Conservation (phyloP, 768 basidiomycete species). For the Kwoniella dejecticola region DNA sequence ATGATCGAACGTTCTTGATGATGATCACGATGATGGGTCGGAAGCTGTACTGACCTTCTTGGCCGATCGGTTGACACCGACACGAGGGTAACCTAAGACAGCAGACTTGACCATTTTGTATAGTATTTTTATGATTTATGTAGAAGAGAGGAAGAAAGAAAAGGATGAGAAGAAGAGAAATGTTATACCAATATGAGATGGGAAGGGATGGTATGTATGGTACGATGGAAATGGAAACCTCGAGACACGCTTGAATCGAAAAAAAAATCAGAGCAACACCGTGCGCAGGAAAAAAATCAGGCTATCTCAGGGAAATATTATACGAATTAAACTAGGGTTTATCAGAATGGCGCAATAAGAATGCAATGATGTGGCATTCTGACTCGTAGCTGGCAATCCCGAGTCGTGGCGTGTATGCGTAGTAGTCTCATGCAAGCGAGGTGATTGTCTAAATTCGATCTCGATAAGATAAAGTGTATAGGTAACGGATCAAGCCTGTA, state of each 20-base stretch:
- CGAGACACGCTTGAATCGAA: constrained; percentile 1
- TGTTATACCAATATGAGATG: constrained; percentile 29
- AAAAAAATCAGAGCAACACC: not conserved
- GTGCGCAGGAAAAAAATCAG: too few species aligned
- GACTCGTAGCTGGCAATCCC: not conserved
- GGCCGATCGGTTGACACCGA: constrained; percentile 62
- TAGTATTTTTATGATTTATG: constrained; percentile 13
- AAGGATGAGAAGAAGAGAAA: constrained; percentile 26
- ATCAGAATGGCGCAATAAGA: constrained; percentile 4
- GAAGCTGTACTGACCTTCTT: constrained; percentile 38
- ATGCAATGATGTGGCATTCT: constrained; percentile 3
- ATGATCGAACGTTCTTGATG: constrained; percentile 9
- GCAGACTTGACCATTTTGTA: constrained; percentile 71
- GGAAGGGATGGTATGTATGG: constrained; percentile 10
- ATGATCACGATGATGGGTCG: too few species aligned
- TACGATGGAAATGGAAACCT: not conserved
- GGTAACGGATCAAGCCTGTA: too few species aligned
- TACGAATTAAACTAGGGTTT: not conserved
- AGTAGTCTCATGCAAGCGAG: not conserved
- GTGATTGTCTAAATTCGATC: not conserved
- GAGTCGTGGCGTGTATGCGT: not conserved
- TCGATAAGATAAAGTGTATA: too few species aligned
- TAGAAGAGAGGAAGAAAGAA: constrained; percentile 14
- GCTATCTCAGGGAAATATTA: not conserved
- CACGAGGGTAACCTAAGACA: constrained; percentile 90